These are phyloP conservation scores for Hygrophorus pudorinus DNA, from an alignment of 768 basidiomycete genomes.

Conservation along the genomic window DNA sequence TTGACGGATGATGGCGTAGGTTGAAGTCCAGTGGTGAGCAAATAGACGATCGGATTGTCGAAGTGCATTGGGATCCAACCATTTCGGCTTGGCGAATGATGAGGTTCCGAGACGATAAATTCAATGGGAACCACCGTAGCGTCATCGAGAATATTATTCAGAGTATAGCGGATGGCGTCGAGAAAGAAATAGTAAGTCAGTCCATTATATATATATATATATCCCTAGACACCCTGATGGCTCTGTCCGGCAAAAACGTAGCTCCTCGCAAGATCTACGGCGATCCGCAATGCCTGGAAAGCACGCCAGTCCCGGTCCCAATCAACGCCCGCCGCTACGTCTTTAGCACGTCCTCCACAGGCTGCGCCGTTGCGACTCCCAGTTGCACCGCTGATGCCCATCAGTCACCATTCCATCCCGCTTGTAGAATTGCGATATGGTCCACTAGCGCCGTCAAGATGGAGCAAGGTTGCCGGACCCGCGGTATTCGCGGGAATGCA, in stretches of 20 bases:
- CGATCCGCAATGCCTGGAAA: constrained; percentile 72
- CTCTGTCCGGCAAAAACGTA: constrained; percentile 19
- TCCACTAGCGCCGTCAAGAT: constrained; percentile 49
- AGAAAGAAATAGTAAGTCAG: constrained; percentile 71
- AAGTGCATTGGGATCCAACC: constrained; percentile 82
- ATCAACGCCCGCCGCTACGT: constrained; percentile 15
- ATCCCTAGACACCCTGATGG: constrained; percentile 6
- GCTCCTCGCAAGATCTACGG: constrained; percentile 56
- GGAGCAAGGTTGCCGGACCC: constrained; percentile 72
- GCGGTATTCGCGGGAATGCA: constrained; percentile 51
- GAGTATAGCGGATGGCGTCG: constrained; percentile 91
- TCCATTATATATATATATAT: constrained; percentile 1
- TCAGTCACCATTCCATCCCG: constrained; percentile 14
- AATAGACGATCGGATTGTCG: constrained; percentile 87
- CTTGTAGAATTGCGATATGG: constrained; percentile 47
- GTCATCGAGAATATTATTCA: constrained; percentile 84
- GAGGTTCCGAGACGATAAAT: constrained; percentile 93
- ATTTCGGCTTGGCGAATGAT: constrained; percentile 74
- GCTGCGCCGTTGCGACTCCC: constrained; percentile 12
- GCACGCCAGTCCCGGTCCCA: constrained; percentile 37
- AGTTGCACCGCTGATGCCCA: constrained; percentile 17
- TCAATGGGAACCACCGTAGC: constrained; percentile 76
- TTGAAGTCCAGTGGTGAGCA: constrained; percentile 81
- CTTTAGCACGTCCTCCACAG: constrained; percentile 16
- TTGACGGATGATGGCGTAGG: constrained; percentile 29